Evolutionary conservation across 2,329 filamentous ascomycete species (phyloP).

Genomic region (Fusarium napiforme): DNA sequence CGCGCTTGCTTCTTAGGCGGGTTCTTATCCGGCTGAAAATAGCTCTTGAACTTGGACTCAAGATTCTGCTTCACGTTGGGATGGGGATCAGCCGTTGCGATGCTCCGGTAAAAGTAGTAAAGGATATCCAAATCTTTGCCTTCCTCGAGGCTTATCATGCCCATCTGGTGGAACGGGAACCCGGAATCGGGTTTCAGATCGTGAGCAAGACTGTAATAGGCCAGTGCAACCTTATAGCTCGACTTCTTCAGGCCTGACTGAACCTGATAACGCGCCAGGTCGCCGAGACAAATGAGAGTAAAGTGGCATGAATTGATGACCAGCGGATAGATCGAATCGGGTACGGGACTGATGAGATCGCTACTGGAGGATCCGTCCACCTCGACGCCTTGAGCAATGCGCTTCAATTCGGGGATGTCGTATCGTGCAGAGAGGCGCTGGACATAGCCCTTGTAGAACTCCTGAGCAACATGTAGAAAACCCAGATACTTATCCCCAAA

Average conservation of each 20-base stretch:
- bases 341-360: conserved; percentile 57
- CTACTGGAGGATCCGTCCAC: conserved; percentile 41
- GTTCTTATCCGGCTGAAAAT: conserved; percentile 54
- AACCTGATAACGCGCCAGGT: conserved; percentile 86
- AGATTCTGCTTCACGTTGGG: conserved; percentile 81
- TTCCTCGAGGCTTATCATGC: conserved; percentile 83
- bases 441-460: conserved; percentile 89
- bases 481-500: conserved; percentile 82
- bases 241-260: conserved; percentile 78
- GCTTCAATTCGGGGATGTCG: conserved; percentile 62
- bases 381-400: conserved; percentile 56
- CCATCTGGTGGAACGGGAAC: conserved; percentile 88
- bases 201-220: conserved; percentile 86
- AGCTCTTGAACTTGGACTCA: conserved; percentile 76
- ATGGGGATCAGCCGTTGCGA: conserved; percentile 79
- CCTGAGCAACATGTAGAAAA: conserved; percentile 88
- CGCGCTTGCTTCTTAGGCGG: conserved; percentile 44
- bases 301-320: conserved; percentile 82
- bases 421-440: conserved; percentile 76
- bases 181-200: conserved; percentile 83
- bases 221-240: conserved; percentile 81
- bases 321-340: conserved; percentile 63
- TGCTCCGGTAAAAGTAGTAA: conserved; percentile 88
- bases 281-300: conserved; percentile 86
- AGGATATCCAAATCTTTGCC: conserved; percentile 84